Conservation (phyloP, 2,329 filamentous ascomycete genomes). For the Coniochaeta sp. region DNA sequence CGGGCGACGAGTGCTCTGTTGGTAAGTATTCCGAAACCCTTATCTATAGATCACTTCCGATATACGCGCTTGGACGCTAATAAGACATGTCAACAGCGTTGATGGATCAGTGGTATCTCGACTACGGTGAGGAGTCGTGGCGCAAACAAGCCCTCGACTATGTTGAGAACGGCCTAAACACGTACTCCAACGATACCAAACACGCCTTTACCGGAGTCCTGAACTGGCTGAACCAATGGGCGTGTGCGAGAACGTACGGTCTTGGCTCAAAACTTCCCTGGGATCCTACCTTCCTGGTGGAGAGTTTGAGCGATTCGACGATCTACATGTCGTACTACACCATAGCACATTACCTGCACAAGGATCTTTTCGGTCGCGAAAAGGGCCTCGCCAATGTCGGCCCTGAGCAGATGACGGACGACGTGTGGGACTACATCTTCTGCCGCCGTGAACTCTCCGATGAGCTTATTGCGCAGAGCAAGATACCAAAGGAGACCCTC, state of each 20-base stretch:
- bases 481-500: constrained; percentile 67
- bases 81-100: constrained; percentile 57
- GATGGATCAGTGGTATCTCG: constrained; percentile 96
- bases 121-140: constrained; percentile 91
- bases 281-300: constrained; percentile 85
- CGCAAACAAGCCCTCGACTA: constrained; percentile 65
- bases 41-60: not conserved
- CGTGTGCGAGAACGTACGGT: constrained; percentile 84
- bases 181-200: constrained; percentile 69
- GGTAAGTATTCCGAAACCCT: constrained; percentile 3
- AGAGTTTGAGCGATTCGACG: constrained; percentile 85
- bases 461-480: constrained; percentile 54
- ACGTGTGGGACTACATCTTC: constrained; percentile 96
- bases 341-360: constrained; percentile 60
- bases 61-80: not conserved
- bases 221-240: constrained; percentile 93
- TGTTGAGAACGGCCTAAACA: constrained; percentile 67
- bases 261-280: constrained; percentile 91
- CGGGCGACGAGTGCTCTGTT: constrained; percentile 59
- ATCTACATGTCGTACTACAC: constrained; percentile 85
- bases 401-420: constrained; percentile 84
- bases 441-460: constrained; percentile 63
- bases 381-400: constrained; percentile 62
- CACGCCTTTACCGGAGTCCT: constrained; percentile 79
- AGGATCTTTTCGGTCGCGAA: constrained; percentile 75